Evolutionary conservation across 2,329 filamentous ascomycete species (phyloP).

Genomic region (Fusarium napiforme): DNA sequence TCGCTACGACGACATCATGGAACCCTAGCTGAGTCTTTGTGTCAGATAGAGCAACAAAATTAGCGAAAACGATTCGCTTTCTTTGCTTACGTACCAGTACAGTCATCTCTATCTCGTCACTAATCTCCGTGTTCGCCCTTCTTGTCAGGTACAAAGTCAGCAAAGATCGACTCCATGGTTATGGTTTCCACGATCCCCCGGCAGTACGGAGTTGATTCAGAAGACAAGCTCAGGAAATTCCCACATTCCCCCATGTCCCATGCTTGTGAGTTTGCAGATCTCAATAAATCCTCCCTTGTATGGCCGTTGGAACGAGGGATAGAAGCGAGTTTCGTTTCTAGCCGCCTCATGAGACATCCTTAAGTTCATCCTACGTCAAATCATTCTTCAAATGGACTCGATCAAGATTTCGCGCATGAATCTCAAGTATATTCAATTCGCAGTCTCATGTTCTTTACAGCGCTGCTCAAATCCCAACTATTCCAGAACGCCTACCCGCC

Average conservation of each 20-base stretch:
- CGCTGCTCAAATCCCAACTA: conserved; percentile 36
- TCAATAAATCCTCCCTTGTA: conserved; percentile 35
- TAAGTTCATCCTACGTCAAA: conserved; percentile 1
- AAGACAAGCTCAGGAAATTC: conserved; percentile 8
- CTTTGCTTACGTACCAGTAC: background rate
- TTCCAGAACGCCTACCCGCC: conserved; percentile 44
- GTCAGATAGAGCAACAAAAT: conserved; percentile 9
- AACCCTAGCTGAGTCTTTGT: background rate
- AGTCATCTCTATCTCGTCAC: conserved; percentile 23
- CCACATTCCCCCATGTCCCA: background rate
- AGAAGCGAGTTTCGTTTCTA: conserved; percentile 12
- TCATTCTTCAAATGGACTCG: background rate
- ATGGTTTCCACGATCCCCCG: conserved; percentile 2
- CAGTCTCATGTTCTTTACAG: conserved; percentile 27
- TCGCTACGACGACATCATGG: background rate
- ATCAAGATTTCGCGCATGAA: background rate
- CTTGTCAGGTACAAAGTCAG: conserved; percentile 13
- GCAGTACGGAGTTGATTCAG: background rate
- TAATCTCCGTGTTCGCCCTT: conserved; percentile 31
- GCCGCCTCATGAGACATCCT: conserved; percentile 13
- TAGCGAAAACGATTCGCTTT: background rate
- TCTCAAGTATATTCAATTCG: conserved; percentile 2
- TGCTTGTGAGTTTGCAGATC: conserved; percentile 33
- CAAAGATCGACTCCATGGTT: conserved; percentile 16
- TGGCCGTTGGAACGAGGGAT: conserved; percentile 12